These are phyloP conservation scores for Flaveria brownii DNA, from an alignment of 129 eudicot species.

Conservation along the genomic window DNA sequence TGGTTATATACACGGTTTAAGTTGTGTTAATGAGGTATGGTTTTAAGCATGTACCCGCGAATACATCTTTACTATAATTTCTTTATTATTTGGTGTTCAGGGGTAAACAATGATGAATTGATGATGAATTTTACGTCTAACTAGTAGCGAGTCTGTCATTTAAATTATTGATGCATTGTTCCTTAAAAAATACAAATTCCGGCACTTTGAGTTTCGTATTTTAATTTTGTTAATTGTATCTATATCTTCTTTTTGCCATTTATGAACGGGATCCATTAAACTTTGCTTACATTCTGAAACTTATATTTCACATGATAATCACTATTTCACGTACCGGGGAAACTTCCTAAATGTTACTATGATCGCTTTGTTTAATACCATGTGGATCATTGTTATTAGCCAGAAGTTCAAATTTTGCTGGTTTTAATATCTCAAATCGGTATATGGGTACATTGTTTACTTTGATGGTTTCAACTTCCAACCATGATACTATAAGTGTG, in stretches of 20 bases:
- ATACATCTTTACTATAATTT: neutral
- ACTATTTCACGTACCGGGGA: no score
- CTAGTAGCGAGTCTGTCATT: neutral
- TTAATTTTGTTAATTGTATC: neutral
- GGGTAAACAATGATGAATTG: neutral
- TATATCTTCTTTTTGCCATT: neutral
- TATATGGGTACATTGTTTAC: neutral
- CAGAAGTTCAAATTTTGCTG: neutral
- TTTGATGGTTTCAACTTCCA: no score
- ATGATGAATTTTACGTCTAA: neutral
- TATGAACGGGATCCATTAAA: neutral
- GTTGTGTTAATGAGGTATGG: neutral
- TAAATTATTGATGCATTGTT: neutral
- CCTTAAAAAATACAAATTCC: no score
- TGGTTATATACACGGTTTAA: neutral
- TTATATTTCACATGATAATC: neutral
- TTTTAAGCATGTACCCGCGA: neutral
- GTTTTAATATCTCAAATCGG: neutral
- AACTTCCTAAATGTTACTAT: no score
- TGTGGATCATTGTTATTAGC: neutral
- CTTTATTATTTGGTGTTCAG: neutral
- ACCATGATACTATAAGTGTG: no score
- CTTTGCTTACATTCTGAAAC: neutral
- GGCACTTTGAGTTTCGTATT: neutral
- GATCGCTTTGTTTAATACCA: neutral